Evolutionary conservation across 148 eudicot species (phyloP).

Genomic region (Rhododendron williamsianum): DNA sequence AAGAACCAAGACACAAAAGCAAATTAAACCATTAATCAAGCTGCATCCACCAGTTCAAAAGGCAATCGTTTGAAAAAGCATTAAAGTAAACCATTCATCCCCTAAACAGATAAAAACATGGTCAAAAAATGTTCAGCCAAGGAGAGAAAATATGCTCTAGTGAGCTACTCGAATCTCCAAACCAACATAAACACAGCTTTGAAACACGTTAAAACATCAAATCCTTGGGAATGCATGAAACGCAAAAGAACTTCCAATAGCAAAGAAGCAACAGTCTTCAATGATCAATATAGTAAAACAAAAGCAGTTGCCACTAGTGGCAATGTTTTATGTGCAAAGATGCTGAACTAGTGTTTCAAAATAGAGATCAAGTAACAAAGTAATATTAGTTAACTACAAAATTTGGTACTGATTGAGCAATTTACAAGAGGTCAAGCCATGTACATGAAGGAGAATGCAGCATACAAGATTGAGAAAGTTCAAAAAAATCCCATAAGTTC

Average conservation of each 20-base stretch:
- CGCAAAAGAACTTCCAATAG: not conserved
- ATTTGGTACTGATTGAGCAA: not conserved
- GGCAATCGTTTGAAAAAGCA: not conserved
- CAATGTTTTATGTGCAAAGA: not conserved
- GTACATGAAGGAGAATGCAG: not conserved
- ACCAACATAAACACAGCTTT: slow-evolving; percentile 1
- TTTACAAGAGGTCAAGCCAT: not conserved
- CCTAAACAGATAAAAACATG: not conserved
- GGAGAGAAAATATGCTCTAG: not conserved
- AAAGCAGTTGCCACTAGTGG: not conserved
- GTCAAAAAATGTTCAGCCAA: not conserved
- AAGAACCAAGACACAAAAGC: not conserved
- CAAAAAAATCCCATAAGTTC: not conserved
- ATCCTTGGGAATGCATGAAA: not conserved
- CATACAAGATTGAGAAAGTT: not conserved
- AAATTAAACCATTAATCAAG: slow-evolving; percentile 9
- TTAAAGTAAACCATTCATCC: slow-evolving; percentile 3
- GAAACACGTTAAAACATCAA: not conserved
- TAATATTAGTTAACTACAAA: not conserved
- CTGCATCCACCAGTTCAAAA: slow-evolving; percentile 3
- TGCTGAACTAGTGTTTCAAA: not conserved
- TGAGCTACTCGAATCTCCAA: not conserved
- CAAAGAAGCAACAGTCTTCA: slow-evolving; percentile 1
- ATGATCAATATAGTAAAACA: not conserved
- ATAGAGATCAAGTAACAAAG: not conserved